Base-by-base conservation (phyloP, 192 early-diverging fungal species). In the Coemansia sp. region DNA sequence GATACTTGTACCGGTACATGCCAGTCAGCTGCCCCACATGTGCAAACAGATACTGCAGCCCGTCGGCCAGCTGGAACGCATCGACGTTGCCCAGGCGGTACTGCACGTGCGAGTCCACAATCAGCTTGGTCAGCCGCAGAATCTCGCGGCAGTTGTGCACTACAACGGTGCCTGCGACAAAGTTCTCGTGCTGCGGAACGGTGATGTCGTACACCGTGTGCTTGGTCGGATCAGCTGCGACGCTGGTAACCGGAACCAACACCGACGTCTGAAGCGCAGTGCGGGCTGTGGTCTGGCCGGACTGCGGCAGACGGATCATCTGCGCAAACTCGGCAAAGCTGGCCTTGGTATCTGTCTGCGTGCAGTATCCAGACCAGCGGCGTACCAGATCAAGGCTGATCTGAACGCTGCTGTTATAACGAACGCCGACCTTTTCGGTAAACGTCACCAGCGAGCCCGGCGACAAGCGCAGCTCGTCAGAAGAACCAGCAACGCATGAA, bases 1-100 rank as follows among this genome's bases (percentile, higher is more conserved):
- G 84, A 78, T 99, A 99, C 83, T 99, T 99, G 86, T 99, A 98
- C 61, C 95, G 88, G 82, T 99, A 99, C 94, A 99, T 99, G 60
- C 97, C 97, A 14, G 97, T 98, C 55, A 99, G 78, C 78, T 99
- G 97, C 28, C 97, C 97, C 14, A 99, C 94, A 71, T 99, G 97
- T 2, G 97, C 90, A 85, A 99, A 98, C 54, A 93, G 93, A 62
- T 99, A 99, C 78, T 99, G 97, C 62, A 99, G 82, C 49, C 97
- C 97, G 79, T 99, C 97, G 12, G 97, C 97, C 46, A 99, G 85
- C 81, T 99, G 97, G 88, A 94, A 99, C 15, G 97, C 95, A 83
- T 99, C 95, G 9, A 98, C 91, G 72, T 99, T 98, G 49, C 95
- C 95, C 37, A 99, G 83, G 40, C 97, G 91, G 68, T 96, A 98